Base-by-base conservation (phyloP, 2,329 filamentous ascomycete species). In the Arthrobotrys sinensis region DNA sequence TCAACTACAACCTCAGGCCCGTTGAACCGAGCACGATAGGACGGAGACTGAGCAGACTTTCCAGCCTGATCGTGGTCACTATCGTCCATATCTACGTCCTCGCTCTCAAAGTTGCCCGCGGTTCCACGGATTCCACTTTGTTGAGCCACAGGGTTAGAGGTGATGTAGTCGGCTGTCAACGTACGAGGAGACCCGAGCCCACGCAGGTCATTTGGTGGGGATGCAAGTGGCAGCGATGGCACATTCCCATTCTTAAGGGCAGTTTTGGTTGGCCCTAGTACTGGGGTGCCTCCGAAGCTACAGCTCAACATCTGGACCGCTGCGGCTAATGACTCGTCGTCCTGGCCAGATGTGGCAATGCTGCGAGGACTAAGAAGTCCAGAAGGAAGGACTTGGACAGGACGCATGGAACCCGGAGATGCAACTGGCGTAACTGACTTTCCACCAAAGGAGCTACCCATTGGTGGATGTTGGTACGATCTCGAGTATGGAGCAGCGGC, bases 281-380 rank as follows among this genome's bases (percentile, higher is more conserved):
- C 91, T 89, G 78, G 92, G 90, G 57, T 87, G 84, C 94, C 97
- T 80, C 91, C 91, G 84, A 97, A 96, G 84, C 93, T 97, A 87
- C 93, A 96, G 85, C 92, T 95, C 80, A 97, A 90, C 80, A 97
- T 87, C 81, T 96, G 93, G 62, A 97, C 93, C 2, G 95, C 94
- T 12, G 94, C 94, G 19, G 94, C 95, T 76, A 98, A 88, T 80
- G 96, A 93, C 55, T 90, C 91, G 83, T 97, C 94, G 80, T 96
- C 93, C 82, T 95, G 90, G 70, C 93, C 91, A 43, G 36, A 43
- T 7, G 90, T 91, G 65, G 87, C 57, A 87, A 69, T 63, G 70
- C 60, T 79, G 73, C 50, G 80, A 62, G 64, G 75, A 34, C 65
- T 75, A 34, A 70, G 65, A 28, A 71, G 69, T 34, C 66, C 67